phyloP scores from a whole-genome alignment of 768 basidiomycete species.

The Russula dissimulans region DNA sequence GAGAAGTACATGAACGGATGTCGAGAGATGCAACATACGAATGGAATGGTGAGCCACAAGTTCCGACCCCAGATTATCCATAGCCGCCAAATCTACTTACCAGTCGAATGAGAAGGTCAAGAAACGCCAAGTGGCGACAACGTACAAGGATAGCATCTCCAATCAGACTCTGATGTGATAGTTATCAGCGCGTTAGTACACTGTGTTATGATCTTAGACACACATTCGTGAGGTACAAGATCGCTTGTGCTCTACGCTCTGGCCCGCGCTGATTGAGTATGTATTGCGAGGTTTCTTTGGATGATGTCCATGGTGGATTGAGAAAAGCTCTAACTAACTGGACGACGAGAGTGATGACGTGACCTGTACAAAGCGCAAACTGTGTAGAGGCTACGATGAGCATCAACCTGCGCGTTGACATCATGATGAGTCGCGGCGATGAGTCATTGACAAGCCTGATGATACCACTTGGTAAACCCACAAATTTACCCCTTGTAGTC shows the following conservation, averaged over 20 bases:
- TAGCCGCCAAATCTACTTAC: constrained; percentile 11
- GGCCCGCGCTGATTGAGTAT: neutral
- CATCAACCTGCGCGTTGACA: neutral
- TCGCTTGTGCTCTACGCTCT: constrained; percentile 1
- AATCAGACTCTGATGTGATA: constrained; percentile 1
- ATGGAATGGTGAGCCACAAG: neutral
- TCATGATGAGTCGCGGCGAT: neutral
- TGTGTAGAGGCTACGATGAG: constrained; percentile 1
- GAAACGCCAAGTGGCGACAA: neutral
- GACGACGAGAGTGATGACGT: constrained; percentile 4
- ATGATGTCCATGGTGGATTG: neutral
- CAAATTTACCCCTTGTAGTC: neutral
- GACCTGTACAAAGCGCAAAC: constrained; percentile 9
- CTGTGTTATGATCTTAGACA: neutral
- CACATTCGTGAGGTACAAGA: constrained; percentile 11
- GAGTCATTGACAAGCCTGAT: neutral
- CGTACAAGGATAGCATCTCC: constrained; percentile 12
- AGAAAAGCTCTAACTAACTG: constrained; percentile 4
- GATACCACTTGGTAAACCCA: neutral
- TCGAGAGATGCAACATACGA: neutral
- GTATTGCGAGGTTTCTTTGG: neutral
- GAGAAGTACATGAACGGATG: neutral
- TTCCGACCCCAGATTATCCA: constrained; percentile 15
- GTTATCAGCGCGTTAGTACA: neutral
- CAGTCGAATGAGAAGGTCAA: neutral